Percentiles rank a stretch among this genome's conserved stretches.
phyloP scores from a whole-genome alignment of 2,329 filamentous ascomycete species.

The Xylaria digitata region DNA sequence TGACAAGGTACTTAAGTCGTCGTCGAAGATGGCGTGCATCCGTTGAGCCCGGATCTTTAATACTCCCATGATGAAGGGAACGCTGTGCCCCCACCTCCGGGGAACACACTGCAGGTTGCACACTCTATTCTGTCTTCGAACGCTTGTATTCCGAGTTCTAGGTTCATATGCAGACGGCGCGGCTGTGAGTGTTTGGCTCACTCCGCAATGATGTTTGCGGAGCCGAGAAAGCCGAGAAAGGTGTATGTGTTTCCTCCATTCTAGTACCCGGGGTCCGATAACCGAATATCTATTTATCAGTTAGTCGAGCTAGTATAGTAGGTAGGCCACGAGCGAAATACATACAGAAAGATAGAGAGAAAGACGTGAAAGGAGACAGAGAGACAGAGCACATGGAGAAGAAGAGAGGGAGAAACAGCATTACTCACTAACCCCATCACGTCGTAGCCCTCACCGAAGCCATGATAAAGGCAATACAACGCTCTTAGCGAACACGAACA shows the following conservation, averaged over 20 bases:
- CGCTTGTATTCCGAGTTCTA: constrained; percentile 51
- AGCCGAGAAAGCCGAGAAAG: constrained; percentile 42
- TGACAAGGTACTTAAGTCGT: constrained; percentile 54
- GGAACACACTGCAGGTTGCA: constrained; percentile 51
- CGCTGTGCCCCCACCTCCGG: no score
- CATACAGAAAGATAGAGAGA: neutral
- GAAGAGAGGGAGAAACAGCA: no score
- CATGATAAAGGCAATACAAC: constrained; percentile 22
- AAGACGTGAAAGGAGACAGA: neutral
- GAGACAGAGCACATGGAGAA: no score
- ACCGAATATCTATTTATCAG: neutral
- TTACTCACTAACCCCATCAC: neutral
- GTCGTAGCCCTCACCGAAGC: constrained; percentile 46
- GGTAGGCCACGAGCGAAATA: no score
- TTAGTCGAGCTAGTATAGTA: no score
- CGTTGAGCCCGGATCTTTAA: constrained; percentile 52
- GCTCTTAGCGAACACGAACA: no score
- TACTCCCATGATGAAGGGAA: constrained; percentile 50
- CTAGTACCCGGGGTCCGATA: neutral
- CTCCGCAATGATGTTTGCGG: constrained; percentile 47
- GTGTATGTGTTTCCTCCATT: constrained; percentile 30
- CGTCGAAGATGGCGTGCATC: constrained; percentile 45
- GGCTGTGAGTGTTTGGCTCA: constrained; percentile 46
- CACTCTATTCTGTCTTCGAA: constrained; percentile 51
- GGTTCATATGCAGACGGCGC: constrained; percentile 47